Conservation (phyloP, 2,329 filamentous ascomycete species). For the Curvularia verruculosa region DNA sequence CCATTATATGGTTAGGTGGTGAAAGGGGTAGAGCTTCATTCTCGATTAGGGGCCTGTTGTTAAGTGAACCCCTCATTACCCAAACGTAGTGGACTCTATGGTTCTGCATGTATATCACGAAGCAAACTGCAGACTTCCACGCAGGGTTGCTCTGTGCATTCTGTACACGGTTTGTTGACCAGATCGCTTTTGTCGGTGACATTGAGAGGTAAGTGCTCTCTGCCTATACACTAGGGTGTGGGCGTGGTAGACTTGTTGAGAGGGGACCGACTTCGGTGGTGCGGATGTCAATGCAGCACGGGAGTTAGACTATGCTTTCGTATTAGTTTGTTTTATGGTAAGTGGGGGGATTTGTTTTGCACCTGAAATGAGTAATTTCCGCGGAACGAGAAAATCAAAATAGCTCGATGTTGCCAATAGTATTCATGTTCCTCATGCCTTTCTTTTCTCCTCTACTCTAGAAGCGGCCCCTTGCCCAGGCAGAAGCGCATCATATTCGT, state of each 20-base stretch:
- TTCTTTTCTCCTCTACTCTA: neutral
- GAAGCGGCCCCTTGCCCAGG: neutral
- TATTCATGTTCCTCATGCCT: neutral
- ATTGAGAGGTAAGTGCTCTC: neutral
- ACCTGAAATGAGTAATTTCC: neutral
- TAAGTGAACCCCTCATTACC: neutral
- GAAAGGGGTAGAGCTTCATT: neutral
- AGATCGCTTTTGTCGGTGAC: neutral
- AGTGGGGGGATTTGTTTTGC: neutral
- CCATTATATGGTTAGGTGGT: neutral
- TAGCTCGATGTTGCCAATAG: neutral
- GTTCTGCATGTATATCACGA: neutral
- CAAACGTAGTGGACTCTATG: neutral
- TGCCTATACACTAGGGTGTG: neutral
- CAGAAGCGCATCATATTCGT: neutral
- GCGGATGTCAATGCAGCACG: neutral
- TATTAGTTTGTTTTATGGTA: neutral
- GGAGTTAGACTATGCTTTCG: neutral
- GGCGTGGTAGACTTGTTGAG: neutral
- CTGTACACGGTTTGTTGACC: neutral
- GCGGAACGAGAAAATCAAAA: neutral
- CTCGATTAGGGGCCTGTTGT: neutral
- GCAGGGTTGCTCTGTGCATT: neutral
- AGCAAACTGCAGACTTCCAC: neutral
- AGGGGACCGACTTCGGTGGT: constrained; percentile 1